Conservation (phyloP, 257 asterid genomes). For the Capsicum chinense region DNA sequence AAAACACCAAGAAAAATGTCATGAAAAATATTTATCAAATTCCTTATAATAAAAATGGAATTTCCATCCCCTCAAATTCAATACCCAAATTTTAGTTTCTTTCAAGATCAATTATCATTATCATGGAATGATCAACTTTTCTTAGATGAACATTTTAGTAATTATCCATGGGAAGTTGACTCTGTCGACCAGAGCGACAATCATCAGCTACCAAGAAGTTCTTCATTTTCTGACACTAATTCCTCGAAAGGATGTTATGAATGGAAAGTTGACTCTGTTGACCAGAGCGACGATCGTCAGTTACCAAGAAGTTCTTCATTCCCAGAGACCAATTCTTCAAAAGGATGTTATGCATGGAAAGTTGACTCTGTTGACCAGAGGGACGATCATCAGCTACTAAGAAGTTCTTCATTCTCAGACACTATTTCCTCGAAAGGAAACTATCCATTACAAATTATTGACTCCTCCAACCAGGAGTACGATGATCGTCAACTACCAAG, state of each 20-base stretch:
- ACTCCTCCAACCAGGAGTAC: neutral
- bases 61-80: neutral
- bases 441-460: neutral
- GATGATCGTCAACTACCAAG: neutral
- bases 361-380: neutral
- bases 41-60: neutral
- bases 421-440: neutral
- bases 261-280: neutral
- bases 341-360: neutral
- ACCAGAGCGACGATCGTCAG: neutral
- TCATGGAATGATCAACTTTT: slow-evolving; percentile 1
- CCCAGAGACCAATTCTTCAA: neutral
- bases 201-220: neutral
- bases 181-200: neutral
- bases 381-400: neutral
- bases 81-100: neutral
- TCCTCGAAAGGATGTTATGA: neutral
- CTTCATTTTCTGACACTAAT: neutral
- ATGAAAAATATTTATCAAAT: neutral
- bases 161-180: neutral
- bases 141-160: neutral
- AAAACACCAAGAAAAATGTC: slow-evolving; percentile 21
- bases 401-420: neutral
- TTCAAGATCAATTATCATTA: slow-evolving; percentile 17
- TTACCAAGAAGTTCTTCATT: neutral